Evolutionary conservation across 306 rosid species (phyloP), one percentile per base, ranked within the genome.

Genomic region (Benincasa hispida): DNA sequence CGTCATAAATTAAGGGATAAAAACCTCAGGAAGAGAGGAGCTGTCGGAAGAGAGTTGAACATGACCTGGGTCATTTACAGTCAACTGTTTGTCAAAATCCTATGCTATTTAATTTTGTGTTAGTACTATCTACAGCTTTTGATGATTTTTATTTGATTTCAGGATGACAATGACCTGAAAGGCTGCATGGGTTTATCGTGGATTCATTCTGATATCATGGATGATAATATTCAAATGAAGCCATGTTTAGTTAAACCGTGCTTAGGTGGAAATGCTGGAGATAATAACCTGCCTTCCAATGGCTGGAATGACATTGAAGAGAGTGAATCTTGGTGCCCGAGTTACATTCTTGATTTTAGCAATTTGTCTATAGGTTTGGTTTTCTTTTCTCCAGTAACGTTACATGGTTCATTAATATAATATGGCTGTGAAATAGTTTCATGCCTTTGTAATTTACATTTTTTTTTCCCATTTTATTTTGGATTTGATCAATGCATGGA

Each of bases 161-260:
- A 90, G 96, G 89, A 54, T 82, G 82, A 84, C 78, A 82, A 82
- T 84, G 89, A 84, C 78, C 63, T 25, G 47, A 84, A 74, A 78
- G 82, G 86, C 28, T 82, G 82, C 82, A 90, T 84, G 79, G 85
- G 75, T 51, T 87, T 88, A 82, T 91, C 93, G 48, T 94, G 97
- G 98, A 85, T 90, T 83, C 98, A 94, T 88, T 77, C 89, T 2
- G 97, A 94, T 86, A 78, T 94, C 80, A 94, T 94, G 98, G 97
- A 94, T 57, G 98, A 94, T 70, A 91, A 94, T 81, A 85, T 94
- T 87, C 91, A 86, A 86, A 87, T 94, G 97, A 87, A 90, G 76
- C 84, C 85, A 53, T 82, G 82, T 65, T 78, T 35, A n/a, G 72
- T 10, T 80, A 67, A 68, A 72, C 77, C 88, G 67, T 73, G 78